Conservation (phyloP, 305 asterid species). For the Fraxinus albicans region DNA sequence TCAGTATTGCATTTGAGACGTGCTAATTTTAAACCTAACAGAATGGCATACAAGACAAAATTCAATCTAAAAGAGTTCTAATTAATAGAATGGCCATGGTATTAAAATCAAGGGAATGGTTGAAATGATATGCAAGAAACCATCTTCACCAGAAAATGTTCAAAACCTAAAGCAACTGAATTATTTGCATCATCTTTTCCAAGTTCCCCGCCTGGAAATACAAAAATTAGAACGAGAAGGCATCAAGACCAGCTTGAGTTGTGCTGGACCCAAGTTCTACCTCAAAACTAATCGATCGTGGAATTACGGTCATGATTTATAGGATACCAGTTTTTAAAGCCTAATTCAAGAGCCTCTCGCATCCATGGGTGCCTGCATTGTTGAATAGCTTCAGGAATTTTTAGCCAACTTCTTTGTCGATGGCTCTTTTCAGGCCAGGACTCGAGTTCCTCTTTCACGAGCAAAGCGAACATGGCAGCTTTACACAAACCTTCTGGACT, state of each 20-base stretch:
- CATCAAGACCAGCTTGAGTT: conserved; percentile 28
- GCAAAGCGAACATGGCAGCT: conserved; percentile 80
- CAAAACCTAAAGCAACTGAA: conserved; percentile 26
- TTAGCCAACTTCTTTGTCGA: conserved; percentile 71
- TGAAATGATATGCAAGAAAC: background rate
- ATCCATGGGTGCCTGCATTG: conserved; percentile 82
- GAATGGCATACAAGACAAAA: background rate
- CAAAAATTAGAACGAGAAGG: conserved; percentile 19
- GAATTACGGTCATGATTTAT: conserved; percentile 24
- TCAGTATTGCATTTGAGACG: background rate
- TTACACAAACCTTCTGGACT: conserved; percentile 84
- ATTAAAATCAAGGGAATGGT: background rate
- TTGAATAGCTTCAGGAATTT: conserved; percentile 55
- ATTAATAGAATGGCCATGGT: background rate
- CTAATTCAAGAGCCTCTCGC: conserved; percentile 74
- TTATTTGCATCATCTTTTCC: conserved; percentile 37
- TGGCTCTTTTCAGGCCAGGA: conserved; percentile 79
- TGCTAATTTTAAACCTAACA: background rate
- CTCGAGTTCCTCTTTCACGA: conserved; percentile 73
- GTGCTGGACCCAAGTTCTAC: conserved; percentile 21
- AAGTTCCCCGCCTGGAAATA: conserved; percentile 18
- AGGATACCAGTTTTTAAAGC: conserved; percentile 58
- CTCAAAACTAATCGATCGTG: conserved; percentile 20
- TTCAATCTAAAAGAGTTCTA: background rate
- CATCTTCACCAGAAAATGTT: background rate